Base-by-base conservation (phyloP, 2,329 filamentous ascomycete genomes). In the Penicillium sp. region DNA sequence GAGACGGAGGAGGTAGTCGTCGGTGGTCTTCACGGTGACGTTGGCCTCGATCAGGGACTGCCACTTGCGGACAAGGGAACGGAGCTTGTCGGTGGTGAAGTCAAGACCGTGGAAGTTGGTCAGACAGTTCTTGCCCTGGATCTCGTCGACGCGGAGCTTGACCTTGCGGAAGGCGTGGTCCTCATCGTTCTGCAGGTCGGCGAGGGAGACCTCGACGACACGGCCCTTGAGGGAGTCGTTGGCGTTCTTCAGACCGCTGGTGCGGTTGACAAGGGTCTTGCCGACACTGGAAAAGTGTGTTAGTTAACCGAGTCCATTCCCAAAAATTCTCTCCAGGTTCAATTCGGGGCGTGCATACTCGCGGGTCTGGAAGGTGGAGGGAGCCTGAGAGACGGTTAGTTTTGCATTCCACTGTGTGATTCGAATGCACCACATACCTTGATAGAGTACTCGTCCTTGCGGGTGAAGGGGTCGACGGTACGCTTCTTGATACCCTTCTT, bases 401-500 rank as follows among this genome's bases (percentile, higher is more conserved):
- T 32, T 38, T 49, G 22, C 11, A 43, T 36, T 9, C 16, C 9
- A 34, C n/a, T n/a, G 40, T 7, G 46, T 44, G 18, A 44, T 5
- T 31, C 14, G 18, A 3, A 46, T 13, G 39, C 39, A 10, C 48
- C 59, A 57, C 82, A 68, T 75, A 90, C 88, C 88, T 97, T 97
- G 81, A 99, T 88, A 74, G 88, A 90, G 84, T 92, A 99, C 90
- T 95, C 97, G 80, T 97, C 94, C 87, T 99, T 99, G 78, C 93
- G 90, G 75, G 92, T 86, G 85, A 97, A 97, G 75, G 94, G 93
- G 81, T 99, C 94, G 72, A 88, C 83, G 75, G 92, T 93, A 84
- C 93, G 93, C 93, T 99, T 97, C 91, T 97, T 97, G 79, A 97
- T 86, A 81, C 94, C 93, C 88, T 99, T 99, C 91, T 97, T 99